Percentiles rank a stretch among this genome's conserved stretches.
These are phyloP conservation scores for Herpotrichia juniperi DNA, from an alignment of 2,329 filamentous ascomycete genomes.

Conservation along the genomic window DNA sequence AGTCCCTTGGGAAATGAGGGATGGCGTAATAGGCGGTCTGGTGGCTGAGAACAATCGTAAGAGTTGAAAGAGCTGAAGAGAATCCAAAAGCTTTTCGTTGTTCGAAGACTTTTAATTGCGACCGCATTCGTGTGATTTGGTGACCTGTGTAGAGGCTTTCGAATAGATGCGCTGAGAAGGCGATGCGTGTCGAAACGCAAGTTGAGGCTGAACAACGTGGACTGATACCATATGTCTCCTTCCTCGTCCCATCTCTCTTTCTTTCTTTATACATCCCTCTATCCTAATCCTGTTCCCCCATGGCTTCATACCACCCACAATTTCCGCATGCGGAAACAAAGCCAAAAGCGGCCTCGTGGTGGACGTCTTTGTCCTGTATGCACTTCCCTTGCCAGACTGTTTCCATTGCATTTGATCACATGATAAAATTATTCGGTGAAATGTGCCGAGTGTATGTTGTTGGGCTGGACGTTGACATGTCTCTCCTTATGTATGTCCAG, in stretches of 20 bases:
- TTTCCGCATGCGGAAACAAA: slow-evolving; percentile 29
- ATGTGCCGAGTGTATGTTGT: no score
- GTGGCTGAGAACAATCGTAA: no score
- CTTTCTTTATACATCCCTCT: neutral
- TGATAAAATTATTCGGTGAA: no score
- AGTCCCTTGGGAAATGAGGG: no score
- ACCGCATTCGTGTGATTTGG: no score
- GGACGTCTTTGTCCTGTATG: neutral
- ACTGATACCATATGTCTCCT: neutral
- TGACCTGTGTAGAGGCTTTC: no score
- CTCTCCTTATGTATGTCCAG: neutral
- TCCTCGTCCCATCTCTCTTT: neutral
- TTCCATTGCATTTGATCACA: neutral
- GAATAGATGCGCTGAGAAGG: neutral
- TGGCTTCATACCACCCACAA: neutral
- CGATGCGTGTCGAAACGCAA: neutral
- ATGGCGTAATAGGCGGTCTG: no score
- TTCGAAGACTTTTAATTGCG: no score
- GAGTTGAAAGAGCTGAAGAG: no score
- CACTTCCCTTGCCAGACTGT: neutral
- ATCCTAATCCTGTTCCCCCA: neutral
- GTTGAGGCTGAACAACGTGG: neutral
- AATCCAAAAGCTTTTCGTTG: no score
- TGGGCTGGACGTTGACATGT: neutral
- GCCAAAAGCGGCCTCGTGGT: neutral